phyloP scores from a whole-genome alignment of 2,329 filamentous ascomycete species.

The Aotearoamyces nothofagi region DNA sequence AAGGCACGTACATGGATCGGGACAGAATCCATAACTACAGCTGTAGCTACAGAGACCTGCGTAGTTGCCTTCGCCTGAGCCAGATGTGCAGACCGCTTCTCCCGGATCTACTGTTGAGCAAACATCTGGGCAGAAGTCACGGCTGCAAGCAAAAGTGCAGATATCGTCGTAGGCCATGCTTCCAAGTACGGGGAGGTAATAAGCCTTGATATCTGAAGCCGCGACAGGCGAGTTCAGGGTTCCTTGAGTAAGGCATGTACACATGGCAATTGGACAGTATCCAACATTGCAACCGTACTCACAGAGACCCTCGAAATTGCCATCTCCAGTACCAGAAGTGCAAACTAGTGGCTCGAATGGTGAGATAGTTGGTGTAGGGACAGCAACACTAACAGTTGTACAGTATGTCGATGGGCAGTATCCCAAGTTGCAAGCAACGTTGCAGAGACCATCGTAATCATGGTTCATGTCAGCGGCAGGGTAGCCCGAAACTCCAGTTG shows the following conservation, averaged over 20 bases:
- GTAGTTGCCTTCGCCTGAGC: constrained; percentile 20
- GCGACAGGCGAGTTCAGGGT: constrained; percentile 8
- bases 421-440: constrained; percentile 28
- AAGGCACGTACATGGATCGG: constrained; percentile 12
- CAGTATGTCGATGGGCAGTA: constrained; percentile 27
- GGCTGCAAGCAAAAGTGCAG: constrained; percentile 29
- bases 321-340: constrained; percentile 13
- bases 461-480: constrained; percentile 20
- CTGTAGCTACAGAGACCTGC: constrained; percentile 21
- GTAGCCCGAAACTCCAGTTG: constrained; percentile 18
- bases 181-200: constrained; percentile 19
- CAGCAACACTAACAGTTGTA: no score
- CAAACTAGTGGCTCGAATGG: no score
- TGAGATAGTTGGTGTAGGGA: no score
- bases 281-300: constrained; percentile 14
- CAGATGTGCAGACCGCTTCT: constrained; percentile 10
- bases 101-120: no score
- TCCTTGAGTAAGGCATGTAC: constrained; percentile 12
- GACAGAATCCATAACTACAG: constrained; percentile 13
- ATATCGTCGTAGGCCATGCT: constrained; percentile 27
- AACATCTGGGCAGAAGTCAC: constrained; percentile 32
- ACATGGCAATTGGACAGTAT: constrained; percentile 13
- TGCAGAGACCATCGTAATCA: constrained; percentile 28
- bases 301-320: constrained; percentile 23
- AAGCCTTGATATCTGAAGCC: constrained; percentile 17